phyloP scores from a whole-genome alignment of 257 asterid species.

The Rubia yunnanensis region DNA sequence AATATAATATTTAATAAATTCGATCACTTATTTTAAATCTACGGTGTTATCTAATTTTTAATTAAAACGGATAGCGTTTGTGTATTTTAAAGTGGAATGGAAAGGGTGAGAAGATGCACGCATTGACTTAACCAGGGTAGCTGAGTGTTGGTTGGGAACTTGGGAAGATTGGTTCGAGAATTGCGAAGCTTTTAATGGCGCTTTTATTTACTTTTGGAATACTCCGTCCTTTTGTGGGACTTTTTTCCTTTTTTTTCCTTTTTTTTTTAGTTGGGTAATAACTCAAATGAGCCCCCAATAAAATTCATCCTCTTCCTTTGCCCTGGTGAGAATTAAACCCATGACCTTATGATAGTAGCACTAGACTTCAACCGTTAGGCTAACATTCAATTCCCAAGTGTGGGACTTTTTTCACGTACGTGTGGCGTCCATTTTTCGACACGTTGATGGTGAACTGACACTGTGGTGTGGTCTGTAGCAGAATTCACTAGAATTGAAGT shows the following conservation, averaged over 20 bases:
- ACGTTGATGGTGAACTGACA: conserved; percentile 7
- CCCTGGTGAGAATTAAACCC: too few species aligned
- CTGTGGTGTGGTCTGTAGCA: neutral
- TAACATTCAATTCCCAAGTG: too few species aligned
- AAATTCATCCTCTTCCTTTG: too few species aligned
- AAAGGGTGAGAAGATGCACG: neutral
- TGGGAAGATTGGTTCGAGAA: neutral
- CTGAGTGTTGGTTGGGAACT: neutral
- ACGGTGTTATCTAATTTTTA: too few species aligned
- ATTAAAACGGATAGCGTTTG: too few species aligned
- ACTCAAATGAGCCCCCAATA: too few species aligned
- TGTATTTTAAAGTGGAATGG: neutral
- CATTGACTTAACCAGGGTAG: neutral
- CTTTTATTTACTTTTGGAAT: neutral
- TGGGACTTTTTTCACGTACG: neutral
- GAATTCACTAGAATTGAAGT: neutral
- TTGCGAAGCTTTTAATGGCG: neutral
- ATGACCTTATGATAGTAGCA: too few species aligned
- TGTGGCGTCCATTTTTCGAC: neutral
- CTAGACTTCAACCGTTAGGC: too few species aligned
- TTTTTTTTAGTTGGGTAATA: too few species aligned
- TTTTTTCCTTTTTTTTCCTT: too few species aligned
- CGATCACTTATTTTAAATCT: too few species aligned
- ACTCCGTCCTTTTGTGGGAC: neutral
- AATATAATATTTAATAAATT: too few species aligned